Percentiles rank a stretch among this genome's conserved stretches.
phyloP scores from a whole-genome alignment of 305 asterid genomes.

The Fraxinus platypoda region DNA sequence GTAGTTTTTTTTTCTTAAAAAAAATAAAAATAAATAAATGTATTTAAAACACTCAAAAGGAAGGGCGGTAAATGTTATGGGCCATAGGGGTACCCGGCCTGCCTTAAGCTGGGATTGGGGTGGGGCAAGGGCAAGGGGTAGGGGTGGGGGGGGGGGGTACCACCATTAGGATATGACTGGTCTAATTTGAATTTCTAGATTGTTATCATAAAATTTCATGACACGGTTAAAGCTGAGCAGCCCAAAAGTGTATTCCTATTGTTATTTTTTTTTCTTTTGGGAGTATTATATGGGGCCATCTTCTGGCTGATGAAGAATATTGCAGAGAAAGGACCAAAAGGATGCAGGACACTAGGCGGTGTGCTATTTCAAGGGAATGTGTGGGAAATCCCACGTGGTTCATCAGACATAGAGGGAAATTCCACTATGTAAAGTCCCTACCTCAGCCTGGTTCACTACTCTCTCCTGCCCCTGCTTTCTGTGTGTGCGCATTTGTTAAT shows the following conservation, averaged over 20 bases:
- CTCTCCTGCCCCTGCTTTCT: neutral
- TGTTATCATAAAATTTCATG: neutral
- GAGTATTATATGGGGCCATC: neutral
- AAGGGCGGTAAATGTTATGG: neutral
- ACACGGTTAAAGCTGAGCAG: neutral
- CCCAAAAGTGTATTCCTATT: neutral
- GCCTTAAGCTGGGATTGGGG: neutral
- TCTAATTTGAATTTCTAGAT: too few relatives aligned
- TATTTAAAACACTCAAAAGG: neutral
- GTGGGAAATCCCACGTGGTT: neutral
- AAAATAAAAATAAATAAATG: too few relatives aligned
- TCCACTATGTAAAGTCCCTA: neutral
- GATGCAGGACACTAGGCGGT: neutral
- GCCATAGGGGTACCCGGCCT: neutral
- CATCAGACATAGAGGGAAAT: neutral
- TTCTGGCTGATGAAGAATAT: neutral
- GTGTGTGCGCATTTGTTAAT: neutral
- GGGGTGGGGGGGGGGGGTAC: too few relatives aligned
- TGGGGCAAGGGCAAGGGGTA: too few relatives aligned
- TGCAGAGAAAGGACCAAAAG: neutral
- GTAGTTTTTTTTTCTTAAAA: too few relatives aligned
- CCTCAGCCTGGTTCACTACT: neutral
- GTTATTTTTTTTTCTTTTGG: neutral
- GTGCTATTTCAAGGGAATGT: neutral
- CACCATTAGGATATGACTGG: neutral